These are phyloP conservation scores for Exophiala calicioides DNA, from an alignment of 2,329 filamentous ascomycete species.

Conservation along the genomic window DNA sequence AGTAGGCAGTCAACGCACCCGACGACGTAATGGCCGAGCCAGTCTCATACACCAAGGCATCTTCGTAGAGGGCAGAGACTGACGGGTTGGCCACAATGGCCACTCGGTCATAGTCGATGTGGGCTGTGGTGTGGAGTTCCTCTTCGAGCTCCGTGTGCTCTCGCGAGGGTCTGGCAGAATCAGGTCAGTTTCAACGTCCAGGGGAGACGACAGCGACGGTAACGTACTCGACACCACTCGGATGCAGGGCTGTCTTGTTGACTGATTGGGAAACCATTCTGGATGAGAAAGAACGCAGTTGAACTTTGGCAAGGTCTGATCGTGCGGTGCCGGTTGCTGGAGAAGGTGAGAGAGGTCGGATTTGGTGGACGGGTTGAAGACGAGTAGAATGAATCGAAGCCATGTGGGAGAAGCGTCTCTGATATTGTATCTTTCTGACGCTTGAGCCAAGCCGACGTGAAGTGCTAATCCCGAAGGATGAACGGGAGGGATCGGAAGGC, in stretches of 20 bases:
- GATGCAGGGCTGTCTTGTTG: slow-evolving; percentile 92
- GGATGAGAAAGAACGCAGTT: slow-evolving; percentile 25
- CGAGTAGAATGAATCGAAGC: slow-evolving; percentile 28
- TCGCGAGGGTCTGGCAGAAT: slow-evolving; percentile 60
- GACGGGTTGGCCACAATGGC: slow-evolving; percentile 96
- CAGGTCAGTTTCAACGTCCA: slow-evolving; percentile 12
- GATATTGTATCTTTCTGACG: slow-evolving; percentile 25
- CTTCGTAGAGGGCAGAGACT: slow-evolving; percentile 94
- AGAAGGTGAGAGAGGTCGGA: slow-evolving; percentile 30
- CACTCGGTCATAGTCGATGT: slow-evolving; percentile 98
- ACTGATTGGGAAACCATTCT: slow-evolving; percentile 59
- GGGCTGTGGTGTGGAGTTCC: slow-evolving; percentile 93
- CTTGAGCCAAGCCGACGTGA: slow-evolving; percentile 23
- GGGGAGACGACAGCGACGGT: slow-evolving; percentile 7
- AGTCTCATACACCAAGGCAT: slow-evolving; percentile 94
- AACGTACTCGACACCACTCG: slow-evolving; percentile 83
- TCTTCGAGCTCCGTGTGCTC: slow-evolving; percentile 98
- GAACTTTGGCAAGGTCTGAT: slow-evolving; percentile 28
- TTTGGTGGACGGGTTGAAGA: slow-evolving; percentile 25
- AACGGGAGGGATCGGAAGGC: slow-evolving; percentile 25
- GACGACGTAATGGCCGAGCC: slow-evolving; percentile 96
- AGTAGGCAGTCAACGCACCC: slow-evolving; percentile 95
- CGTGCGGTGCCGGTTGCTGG: slow-evolving; percentile 28
- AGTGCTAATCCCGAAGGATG: slow-evolving; percentile 23
- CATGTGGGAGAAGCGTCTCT: slow-evolving; percentile 19